Base-by-base conservation (phyloP, 495 filamentous ascomycete species). In the Hypoxylon lienhwacheense region DNA sequence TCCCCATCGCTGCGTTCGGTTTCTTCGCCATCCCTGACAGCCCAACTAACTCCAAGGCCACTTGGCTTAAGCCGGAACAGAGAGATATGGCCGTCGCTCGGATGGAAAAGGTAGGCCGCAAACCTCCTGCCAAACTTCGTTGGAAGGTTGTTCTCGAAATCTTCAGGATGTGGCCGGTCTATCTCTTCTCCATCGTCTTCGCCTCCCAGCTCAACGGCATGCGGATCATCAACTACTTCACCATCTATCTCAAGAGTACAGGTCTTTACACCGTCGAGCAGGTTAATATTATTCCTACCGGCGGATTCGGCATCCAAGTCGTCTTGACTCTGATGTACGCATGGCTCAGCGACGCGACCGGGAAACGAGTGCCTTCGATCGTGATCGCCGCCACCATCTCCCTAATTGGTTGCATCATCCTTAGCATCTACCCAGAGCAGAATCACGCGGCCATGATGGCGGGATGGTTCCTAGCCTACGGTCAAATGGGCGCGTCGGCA, bases 301-400 rank as follows among this genome's bases (percentile, higher is more conserved):
- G 51, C 7, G 55, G 32, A 32, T 56, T 44, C 42, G 66, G 54
- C 4, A 29, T 66, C 8, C 59, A 67, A 34, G 48, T 70, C 14
- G 57, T 69, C 11, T 51, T 58, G 14, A 69, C 68, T 1, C 34
- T 70, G 4, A 1, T 35, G 4, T 34, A 34, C 31, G 33, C 45
- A 21, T 48, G 29, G 29, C 26, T 35, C 12, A 44, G 41, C 41
- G 41, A 44, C 26, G 41, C n/a, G n/a, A 28, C 31, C 19, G 79
- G 78, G 2, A 67, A 61, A 16, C 71, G 80, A 6, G 80, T 76
- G 77, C 78, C 77, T 21, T 74, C 63, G 8, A 65, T 69, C 21
- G 51, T 68, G 3, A 56, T 71, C 24, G 68, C 63, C 14, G 63
- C 59, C 16, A 15, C 49, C 5, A 48, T 71, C 14, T 67, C 68